Evolutionary conservation across 2,329 filamentous ascomycete genomes (phyloP), one percentile per base, ranked within the genome.

Genomic region (Raffaelea ambrosiae): DNA sequence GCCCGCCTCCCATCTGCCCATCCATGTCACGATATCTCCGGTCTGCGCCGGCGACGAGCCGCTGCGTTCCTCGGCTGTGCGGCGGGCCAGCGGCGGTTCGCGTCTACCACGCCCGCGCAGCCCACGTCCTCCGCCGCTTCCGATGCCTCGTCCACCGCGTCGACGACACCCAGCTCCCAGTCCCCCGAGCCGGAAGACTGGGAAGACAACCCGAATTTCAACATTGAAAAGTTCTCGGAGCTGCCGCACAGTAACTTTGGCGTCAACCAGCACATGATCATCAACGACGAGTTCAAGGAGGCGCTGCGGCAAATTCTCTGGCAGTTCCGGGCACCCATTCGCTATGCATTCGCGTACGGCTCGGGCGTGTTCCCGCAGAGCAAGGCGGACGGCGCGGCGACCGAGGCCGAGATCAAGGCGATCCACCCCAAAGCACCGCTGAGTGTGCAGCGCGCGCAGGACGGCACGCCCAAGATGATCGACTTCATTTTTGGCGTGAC

Each of bases 401-500:
- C 79, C 21, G 75, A 78, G 44, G 73, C 70, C 11, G 72, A 78
- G 48, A 70, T 80, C 54, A 72, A 66, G 50, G 79, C 82, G 19
- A 79, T 90, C 21, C 91, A 97, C 61, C 84, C 90, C 7, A 83
- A 89, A 52, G 83, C 91, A 2, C 88, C 89, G 1, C 73, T 81
- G 46, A 87, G 88, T 1, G 83, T 97, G 8, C 73, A 85, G 55
- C 87, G 88, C 56, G 86, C 89, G 55, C 91, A 97, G 65, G 83
- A 88, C 58, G 87, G 88, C 26, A 82, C 83, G 1, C 88, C 88
- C 13, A 96, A 96, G 70, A 95, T 97, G 83, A 95, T 98, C 54
- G 93, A 98, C 67, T 95, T 98, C 63, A 94, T 98, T 56, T 93
- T 98, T 62, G 93, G 91, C 22, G 91, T 97, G 11, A 88, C 87